Evolutionary conservation across 1,284 basidiomycete genomes (phyloP).

Genomic region (Athelia sp.): DNA sequence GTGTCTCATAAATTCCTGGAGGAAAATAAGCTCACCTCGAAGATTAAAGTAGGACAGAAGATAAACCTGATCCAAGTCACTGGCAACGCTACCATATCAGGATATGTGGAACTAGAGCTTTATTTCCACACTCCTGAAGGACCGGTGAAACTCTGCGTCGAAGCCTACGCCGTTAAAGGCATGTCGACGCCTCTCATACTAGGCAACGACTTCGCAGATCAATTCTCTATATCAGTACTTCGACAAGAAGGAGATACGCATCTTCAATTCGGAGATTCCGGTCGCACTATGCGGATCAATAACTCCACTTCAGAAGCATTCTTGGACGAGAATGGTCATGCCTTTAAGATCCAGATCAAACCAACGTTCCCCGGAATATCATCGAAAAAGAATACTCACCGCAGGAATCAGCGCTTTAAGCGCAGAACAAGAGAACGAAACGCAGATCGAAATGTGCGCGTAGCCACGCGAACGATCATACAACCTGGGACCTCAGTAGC

Average conservation of each 20-base stretch:
- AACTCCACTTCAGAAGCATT: conserved; percentile 3
- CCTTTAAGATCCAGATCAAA: conserved; percentile 9
- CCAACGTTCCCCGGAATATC: background rate
- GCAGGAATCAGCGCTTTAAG: background rate
- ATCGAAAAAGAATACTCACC: background rate
- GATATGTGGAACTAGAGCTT: background rate
- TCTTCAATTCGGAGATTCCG: conserved; percentile 20
- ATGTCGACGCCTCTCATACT: conserved; percentile 1
- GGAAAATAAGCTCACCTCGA: conserved; percentile 3
- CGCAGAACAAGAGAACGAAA: background rate
- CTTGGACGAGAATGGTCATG: conserved; percentile 7
- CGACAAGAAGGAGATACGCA: conserved; percentile 13
- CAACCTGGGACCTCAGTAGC: background rate
- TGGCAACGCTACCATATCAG: background rate
- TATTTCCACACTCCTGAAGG: background rate
- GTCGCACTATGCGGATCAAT: conserved; percentile 7
- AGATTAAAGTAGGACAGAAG: background rate
- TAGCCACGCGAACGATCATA: background rate
- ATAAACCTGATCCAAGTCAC: background rate
- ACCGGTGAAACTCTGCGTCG: background rate
- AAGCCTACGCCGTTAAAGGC: conserved; percentile 1
- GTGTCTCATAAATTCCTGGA: conserved; percentile 9
- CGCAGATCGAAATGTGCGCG: background rate
- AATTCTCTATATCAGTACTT: conserved; percentile 23
- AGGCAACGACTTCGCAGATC: conserved; percentile 13